phyloP scores from a whole-genome alignment of 306 rosid species.

The Inga leiocalycina region DNA sequence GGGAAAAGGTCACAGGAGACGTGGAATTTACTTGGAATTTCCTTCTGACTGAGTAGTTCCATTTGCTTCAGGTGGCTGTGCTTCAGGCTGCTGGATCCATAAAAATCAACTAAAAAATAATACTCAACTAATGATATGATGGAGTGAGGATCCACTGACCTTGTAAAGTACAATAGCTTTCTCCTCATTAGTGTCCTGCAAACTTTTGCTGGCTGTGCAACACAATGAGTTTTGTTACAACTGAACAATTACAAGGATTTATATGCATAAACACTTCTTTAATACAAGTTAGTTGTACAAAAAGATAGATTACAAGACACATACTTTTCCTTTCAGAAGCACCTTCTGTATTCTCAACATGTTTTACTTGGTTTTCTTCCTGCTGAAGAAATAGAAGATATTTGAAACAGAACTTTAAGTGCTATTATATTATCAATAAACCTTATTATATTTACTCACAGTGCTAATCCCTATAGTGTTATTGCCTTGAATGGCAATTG shows the following conservation, averaged over 20 bases:
- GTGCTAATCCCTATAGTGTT: constrained; percentile 56
- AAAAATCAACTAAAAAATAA: constrained; percentile 33
- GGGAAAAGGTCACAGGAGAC: constrained; percentile 9
- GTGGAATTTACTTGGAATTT: constrained; percentile 76
- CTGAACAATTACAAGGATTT: constrained; percentile 27
- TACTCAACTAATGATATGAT: constrained; percentile 4
- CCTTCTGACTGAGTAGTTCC: constrained; percentile 62
- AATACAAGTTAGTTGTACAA: constrained; percentile 28
- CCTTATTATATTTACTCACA: constrained; percentile 51
- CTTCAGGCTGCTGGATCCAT: constrained; percentile 69
- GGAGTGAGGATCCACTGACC: constrained; percentile 51
- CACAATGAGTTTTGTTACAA: constrained; percentile 34
- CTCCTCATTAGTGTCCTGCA: constrained; percentile 73
- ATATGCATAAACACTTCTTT: constrained; percentile 19
- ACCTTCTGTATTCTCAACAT: constrained; percentile 69
- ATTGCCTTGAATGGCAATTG: constrained; percentile 88
- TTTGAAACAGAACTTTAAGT: constrained; percentile 31
- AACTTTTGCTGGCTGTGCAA: constrained; percentile 62
- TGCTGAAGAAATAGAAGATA: constrained; percentile 54
- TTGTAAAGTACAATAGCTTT: constrained; percentile 86
- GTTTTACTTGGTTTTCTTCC: constrained; percentile 71
- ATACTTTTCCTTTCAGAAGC: constrained; percentile 29
- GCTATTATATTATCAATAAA: constrained; percentile 13
- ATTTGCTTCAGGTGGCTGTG: constrained; percentile 63
- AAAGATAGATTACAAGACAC: constrained; percentile 29